Evolutionary conservation across 163 green algal genomes (phyloP), one percentile per base, ranked within the genome.

Genomic region (Picocystis sp.): DNA sequence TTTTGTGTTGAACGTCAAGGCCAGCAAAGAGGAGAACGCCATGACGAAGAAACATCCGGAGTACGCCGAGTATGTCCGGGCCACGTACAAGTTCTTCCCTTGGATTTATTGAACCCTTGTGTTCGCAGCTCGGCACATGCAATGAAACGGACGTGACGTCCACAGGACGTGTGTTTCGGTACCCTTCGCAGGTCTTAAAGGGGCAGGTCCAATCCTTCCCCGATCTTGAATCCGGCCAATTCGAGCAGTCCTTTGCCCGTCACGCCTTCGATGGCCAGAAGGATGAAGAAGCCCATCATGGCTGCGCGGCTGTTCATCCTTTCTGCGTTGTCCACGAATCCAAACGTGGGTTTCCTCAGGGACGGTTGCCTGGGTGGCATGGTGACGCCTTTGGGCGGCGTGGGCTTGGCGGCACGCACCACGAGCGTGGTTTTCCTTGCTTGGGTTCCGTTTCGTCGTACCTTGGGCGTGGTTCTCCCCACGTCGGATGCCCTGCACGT

Each of bases 211-310:
- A 93, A 65, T 13, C 83, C 83, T 9, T 78, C 58, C 33, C 83
- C 83, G 11, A 79, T 58, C 2, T 50, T 68, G 29, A 87, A 62
- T 50, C 81, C 81, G 11, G 79, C 15, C 10, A 88, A 44, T 52
- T 93, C 74, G 51, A 94, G 65, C 0, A 94, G 45, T 14, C 77
- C 78, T 59, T 80, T 77, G 52, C 65, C 54, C 2, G 67, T 68
- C 17, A 93, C 50, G 11, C 63, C 60, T 69, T 94, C 84, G 15
- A 94, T 56, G 5, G 75, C 34, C 2, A 94, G 57, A 42, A 93
- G 68, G 5, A 67, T 75, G 49, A 94, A 86, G 63, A 93, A 94
- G 15, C 83, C 83, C 45, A 93, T 76, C 83, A 93, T 92, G 23
- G 67, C 69, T 2, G 78, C 81, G 1, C 83, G 64, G 53, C 75